These are phyloP conservation scores for Yamadazyma mexicana DNA, from an alignment of 1,139 yeast species.

Conservation along the genomic window DNA sequence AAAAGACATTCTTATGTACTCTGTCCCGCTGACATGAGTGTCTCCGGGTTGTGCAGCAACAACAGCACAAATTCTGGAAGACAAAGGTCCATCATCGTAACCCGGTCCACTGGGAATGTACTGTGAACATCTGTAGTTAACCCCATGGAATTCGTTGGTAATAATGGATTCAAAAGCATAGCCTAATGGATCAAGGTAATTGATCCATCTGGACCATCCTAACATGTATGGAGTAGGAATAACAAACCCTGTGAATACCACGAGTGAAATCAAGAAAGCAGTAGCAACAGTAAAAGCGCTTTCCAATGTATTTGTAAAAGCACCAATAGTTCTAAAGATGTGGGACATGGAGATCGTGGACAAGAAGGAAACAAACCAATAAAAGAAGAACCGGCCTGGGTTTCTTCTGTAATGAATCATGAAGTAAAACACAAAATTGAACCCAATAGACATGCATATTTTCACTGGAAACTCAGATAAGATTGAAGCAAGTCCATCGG, in stretches of 20 bases:
- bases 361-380: conserved; percentile 38
- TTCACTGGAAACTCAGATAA: conserved; percentile 60
- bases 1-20: conserved; percentile 44
- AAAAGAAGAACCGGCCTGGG: conserved; percentile 59
- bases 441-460: conserved; percentile 40
- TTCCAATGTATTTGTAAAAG: conserved; percentile 50
- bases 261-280: conserved; percentile 46
- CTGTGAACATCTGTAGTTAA: conserved; percentile 48
- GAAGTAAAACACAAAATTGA: conserved; percentile 54
- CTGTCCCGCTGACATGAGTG: conserved; percentile 47
- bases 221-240: conserved; percentile 60
- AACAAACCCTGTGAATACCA: conserved; percentile 56
- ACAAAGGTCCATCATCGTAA: conserved; percentile 36
- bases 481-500: conserved; percentile 59
- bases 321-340: conserved; percentile 60
- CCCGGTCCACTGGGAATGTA: conserved; percentile 55
- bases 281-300: conserved; percentile 67
- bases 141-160: conserved; percentile 56
- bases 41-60: conserved; percentile 49
- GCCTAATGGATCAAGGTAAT: conserved; percentile 55
- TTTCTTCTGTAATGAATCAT: conserved; percentile 52
- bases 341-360: conserved; percentile 51
- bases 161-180: conserved; percentile 60
- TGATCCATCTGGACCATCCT: conserved; percentile 67
- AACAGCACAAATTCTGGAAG: conserved; percentile 51